Percentiles rank a stretch among this genome's conserved stretches.
phyloP scores from a whole-genome alignment of 1,139 yeast species.

The Candida neerlandica region DNA sequence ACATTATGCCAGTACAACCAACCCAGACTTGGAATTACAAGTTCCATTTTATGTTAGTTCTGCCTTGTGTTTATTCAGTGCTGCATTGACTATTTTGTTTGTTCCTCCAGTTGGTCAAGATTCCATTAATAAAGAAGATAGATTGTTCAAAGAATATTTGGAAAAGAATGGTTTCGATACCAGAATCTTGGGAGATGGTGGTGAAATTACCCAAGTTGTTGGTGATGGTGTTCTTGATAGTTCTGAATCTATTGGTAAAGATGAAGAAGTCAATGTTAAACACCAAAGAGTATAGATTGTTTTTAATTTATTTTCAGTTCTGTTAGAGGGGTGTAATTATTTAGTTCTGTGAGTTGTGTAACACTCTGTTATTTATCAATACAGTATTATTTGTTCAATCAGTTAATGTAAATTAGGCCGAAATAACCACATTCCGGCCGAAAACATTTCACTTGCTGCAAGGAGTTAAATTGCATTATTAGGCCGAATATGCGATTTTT shows the following conservation, averaged over 20 bases:
- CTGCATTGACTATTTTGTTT: conserved; percentile 65
- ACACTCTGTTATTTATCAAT: background rate
- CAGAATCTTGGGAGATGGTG: conserved; percentile 40
- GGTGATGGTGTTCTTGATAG: conserved; percentile 1
- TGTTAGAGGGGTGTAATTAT: background rate
- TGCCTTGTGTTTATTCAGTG: conserved; percentile 73
- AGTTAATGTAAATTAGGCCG: no score
- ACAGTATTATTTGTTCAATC: no score
- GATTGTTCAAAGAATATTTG: conserved; percentile 52
- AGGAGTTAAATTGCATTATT: no score
- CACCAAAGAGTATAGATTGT: background rate
- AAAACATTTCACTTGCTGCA: no score
- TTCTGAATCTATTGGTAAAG: conserved; percentile 4
- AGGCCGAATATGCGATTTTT: no score
- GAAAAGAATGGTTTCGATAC: conserved; percentile 59
- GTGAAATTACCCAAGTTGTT: conserved; percentile 1
- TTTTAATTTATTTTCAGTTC: background rate
- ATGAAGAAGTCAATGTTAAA: conserved; percentile 3
- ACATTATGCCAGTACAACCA: conserved; percentile 29
- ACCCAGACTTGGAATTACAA: conserved; percentile 53
- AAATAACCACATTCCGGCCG: no score
- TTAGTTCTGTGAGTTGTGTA: background rate
- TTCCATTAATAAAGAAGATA: conserved; percentile 78
- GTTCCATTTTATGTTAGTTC: conserved; percentile 86
- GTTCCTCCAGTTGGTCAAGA: conserved; percentile 84